phyloP scores from a whole-genome alignment of 257 asterid genomes.

The Forsythia suspensa region DNA sequence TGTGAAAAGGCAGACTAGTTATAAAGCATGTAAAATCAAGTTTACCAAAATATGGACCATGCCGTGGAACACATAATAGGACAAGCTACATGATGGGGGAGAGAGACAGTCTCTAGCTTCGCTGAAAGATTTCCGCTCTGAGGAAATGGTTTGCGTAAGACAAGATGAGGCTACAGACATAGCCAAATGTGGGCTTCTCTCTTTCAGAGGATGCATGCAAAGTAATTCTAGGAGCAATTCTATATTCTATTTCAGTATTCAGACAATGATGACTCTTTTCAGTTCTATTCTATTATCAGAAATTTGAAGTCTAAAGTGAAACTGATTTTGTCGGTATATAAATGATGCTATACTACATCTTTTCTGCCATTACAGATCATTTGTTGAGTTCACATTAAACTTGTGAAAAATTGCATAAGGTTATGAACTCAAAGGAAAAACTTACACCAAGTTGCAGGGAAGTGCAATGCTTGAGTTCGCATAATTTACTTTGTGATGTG shows the following conservation, averaged over 20 bases:
- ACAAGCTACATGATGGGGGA: neutral
- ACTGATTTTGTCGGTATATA: neutral
- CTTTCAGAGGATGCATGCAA: neutral
- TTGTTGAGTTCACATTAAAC: neutral
- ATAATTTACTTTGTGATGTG: neutral
- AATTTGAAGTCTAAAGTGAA: neutral
- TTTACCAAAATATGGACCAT: neutral
- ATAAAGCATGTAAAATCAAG: neutral
- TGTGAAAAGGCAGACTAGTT: neutral
- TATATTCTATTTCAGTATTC: neutral
- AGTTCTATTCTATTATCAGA: neutral
- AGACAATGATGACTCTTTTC: neutral
- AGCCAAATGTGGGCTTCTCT: neutral
- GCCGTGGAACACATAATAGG: neutral
- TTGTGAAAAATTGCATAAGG: neutral
- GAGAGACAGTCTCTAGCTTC: neutral
- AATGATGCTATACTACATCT: neutral
- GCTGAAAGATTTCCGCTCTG: neutral
- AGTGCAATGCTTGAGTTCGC: neutral
- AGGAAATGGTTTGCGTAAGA: neutral
- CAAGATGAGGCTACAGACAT: neutral
- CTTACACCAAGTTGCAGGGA: constrained; percentile 3
- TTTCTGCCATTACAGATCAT: neutral
- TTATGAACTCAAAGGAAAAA: constrained; percentile 7
- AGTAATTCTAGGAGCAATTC: neutral